Evolutionary conservation across 2,329 filamentous ascomycete genomes (phyloP), one percentile per base, ranked within the genome.

Genomic region (Xylariomycetidae sp.): DNA sequence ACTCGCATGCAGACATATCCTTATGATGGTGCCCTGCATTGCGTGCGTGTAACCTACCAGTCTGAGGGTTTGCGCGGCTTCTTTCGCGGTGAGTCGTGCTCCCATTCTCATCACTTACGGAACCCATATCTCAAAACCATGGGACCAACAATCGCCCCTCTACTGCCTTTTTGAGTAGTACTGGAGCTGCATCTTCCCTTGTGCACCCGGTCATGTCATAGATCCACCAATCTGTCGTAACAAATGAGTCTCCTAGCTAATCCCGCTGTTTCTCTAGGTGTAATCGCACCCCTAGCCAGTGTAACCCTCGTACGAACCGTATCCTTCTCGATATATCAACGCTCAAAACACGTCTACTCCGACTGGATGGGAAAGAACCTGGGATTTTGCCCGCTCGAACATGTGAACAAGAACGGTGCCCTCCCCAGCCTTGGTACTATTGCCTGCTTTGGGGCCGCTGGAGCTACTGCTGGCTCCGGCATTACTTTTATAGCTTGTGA

Each of bases 1-100:
- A 89, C 85, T 36, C 84, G 87, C 53, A 87, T 92, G 79, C 87
- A 94, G 67, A 85, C 84, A 46, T 90, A 92, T 62, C 79, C 83
- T 44, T 89, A 85, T 63, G 71, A 74, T 46, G 85, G 75, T 46
- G 87, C 85, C 59, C 61, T 74, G 54, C 81, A 87, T 58, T 89
- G 85, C 56, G 77, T 88, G 32, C 72, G 70, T 41, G 74, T 85
- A 47, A 90, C 86, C 8, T 92, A 92, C 62, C 72, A 69, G 39
- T 79, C 70, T 5, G 87, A 92, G 63, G 82, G 82, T 20, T 60
- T 81, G 25, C 67, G 72, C 30, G 85, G 87, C 16, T 94, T 94
- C 68, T 92, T 90, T 63, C 74, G 86, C 59, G 87, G 85, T 85
- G 67, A 45, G 66, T 53, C 28, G 18, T n/a, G n/a, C n/a, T n/a